A percentile compares a stretch with the other conserved stretches of the same genome.
Evolutionary conservation across 2,329 filamentous ascomycete species (phyloP).

Genomic region (Nigrospora sphaerica): DNA sequence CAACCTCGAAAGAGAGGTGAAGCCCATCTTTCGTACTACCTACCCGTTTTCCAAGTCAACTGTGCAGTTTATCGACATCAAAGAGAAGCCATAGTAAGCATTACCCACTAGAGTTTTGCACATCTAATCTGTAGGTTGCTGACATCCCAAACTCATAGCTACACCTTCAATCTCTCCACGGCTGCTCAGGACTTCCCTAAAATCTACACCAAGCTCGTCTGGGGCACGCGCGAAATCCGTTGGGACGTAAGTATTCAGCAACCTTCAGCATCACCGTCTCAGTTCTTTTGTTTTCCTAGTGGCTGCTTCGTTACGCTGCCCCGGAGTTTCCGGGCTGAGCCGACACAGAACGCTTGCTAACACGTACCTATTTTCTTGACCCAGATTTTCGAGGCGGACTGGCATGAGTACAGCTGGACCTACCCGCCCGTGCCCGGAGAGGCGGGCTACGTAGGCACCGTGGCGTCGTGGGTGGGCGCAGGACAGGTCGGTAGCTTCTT

Average conservation of each 20-base stretch:
- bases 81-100: no score
- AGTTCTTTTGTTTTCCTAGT: conserved; percentile 1
- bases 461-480: no score
- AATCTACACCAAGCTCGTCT: conserved; percentile 14
- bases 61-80: no score
- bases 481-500: conserved; percentile 6
- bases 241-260: no score
- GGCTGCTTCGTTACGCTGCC: neutral
- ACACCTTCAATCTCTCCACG: conserved; percentile 17
- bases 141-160: no score
- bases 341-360: conserved; percentile 1
- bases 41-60: conserved; percentile 10
- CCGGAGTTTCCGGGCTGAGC: neutral
- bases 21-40: conserved; percentile 8
- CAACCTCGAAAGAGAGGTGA: conserved; percentile 13
- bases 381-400: conserved; percentile 18
- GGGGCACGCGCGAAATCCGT: conserved; percentile 18
- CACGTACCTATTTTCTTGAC: neutral
- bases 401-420: conserved; percentile 15
- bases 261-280: no score
- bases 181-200: conserved; percentile 19
- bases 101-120: no score
- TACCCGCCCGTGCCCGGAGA: conserved; percentile 18
- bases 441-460: conserved; percentile 19
- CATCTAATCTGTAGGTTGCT: no score